Percentiles rank a stretch among this genome's conserved stretches.
These are phyloP conservation scores for Dendrobium catenatum DNA, from an alignment of 106 monocot species.

Conservation along the genomic window DNA sequence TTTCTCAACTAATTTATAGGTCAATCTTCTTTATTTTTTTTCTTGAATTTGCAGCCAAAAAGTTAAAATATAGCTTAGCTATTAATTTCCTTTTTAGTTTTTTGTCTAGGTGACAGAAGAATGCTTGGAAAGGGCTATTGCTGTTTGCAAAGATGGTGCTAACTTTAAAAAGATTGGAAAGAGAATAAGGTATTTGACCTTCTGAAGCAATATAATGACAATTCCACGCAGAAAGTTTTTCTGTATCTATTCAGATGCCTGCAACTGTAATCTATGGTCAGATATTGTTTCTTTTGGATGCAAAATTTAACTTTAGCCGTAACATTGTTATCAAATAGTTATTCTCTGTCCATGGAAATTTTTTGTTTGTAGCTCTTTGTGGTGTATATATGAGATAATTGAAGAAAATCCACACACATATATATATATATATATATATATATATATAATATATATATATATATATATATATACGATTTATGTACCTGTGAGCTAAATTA, in stretches of 20 bases:
- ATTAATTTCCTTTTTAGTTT: neutral
- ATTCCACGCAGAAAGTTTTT: neutral
- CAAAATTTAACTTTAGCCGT: neutral
- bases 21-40: neutral
- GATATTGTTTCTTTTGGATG: neutral
- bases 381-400: neutral
- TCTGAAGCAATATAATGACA: neutral
- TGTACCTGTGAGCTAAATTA: too few species aligned
- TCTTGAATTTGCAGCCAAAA: neutral
- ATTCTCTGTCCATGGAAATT: neutral
- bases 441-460: too few species aligned
- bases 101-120: conserved; percentile 70
- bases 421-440: too few species aligned
- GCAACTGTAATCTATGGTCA: neutral
- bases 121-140: conserved; percentile 80
- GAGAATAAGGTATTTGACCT: conserved; percentile 69
- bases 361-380: neutral
- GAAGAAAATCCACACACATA: neutral
- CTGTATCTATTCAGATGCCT: neutral
- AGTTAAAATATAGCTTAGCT: neutral
- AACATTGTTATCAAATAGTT: neutral
- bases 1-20: neutral
- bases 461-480: too few species aligned
- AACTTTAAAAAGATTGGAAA: conserved; percentile 92
- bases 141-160: conserved; percentile 90